phyloP scores from a whole-genome alignment of 805 yeast species.

The Sungouiella blattae region DNA sequence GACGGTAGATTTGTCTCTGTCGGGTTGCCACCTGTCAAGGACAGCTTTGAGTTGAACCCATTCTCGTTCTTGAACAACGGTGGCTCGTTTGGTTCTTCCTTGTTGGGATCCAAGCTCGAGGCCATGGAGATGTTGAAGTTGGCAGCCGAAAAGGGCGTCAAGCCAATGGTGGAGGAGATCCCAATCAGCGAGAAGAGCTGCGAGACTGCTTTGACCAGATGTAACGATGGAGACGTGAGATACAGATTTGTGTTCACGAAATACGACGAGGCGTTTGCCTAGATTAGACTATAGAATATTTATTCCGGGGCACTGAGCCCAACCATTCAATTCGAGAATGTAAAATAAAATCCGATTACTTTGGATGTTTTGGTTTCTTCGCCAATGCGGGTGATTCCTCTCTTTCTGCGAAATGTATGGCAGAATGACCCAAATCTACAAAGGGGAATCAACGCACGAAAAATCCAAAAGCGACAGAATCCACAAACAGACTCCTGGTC shows the following conservation, averaged over 20 bases:
- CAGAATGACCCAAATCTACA: too few species aligned
- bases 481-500: too few species aligned
- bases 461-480: too few species aligned
- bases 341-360: too few species aligned
- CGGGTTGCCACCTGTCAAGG: slow-evolving; percentile 56
- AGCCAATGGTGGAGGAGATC: slow-evolving; percentile 62
- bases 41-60: slow-evolving; percentile 46
- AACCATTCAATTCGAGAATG: too few species aligned
- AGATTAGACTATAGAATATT: background rate
- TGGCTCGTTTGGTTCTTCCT: slow-evolving; percentile 54
- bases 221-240: slow-evolving; percentile 53
- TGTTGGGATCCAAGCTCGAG: slow-evolving; percentile 60
- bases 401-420: too few species aligned
- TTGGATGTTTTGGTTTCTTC: too few species aligned
- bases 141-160: slow-evolving; percentile 55
- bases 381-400: too few species aligned
- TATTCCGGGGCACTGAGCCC: too few species aligned
- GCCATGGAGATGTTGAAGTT: slow-evolving; percentile 63
- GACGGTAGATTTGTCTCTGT: slow-evolving; percentile 60
- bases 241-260: slow-evolving; percentile 63
- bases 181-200: slow-evolving; percentile 52
- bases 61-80: slow-evolving; percentile 50
- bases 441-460: too few species aligned
- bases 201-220: slow-evolving; percentile 51
- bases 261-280: slow-evolving; percentile 44